Evolutionary conservation across 176 grass and related monocot species (phyloP).

Genomic region (Hordeum marinum): DNA sequence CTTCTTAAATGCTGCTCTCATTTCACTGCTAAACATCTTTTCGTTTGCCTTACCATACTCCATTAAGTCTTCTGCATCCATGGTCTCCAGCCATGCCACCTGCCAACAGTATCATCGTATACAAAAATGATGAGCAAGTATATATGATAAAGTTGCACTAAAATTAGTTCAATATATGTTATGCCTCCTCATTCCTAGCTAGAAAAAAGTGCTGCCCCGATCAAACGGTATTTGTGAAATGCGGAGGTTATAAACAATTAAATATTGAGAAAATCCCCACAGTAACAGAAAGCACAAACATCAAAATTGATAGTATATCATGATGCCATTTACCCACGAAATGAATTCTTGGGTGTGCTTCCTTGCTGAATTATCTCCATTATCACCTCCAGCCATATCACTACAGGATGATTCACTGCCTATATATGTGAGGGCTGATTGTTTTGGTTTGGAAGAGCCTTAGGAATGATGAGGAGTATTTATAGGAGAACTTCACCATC

Average conservation of each 20-base stretch:
- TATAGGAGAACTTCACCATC: neutral
- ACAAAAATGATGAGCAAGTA: neutral
- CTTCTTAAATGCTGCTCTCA: constrained; percentile 1
- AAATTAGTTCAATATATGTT: neutral
- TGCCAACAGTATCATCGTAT: neutral
- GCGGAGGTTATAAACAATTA: neutral
- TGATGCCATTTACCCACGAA: constrained; percentile 1
- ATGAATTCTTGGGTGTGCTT: neutral
- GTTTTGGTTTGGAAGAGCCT: neutral
- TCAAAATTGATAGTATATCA: neutral
- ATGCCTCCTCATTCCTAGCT: neutral
- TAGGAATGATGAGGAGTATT: neutral
- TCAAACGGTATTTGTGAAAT: neutral
- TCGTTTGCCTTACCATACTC: neutral
- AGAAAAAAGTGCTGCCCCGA: neutral
- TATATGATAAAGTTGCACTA: neutral
- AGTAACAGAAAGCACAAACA: neutral
- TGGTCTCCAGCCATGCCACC: neutral
- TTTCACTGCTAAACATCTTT: neutral
- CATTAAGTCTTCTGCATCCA: neutral
- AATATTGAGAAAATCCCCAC: neutral
- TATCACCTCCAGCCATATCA: neutral
- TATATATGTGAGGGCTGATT: neutral
- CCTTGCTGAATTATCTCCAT: neutral
- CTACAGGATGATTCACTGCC: neutral